Percentiles rank a stretch among this genome's conserved stretches.
phyloP scores from a whole-genome alignment of 352 stramenopile genomes.

The Phytopythium oedochilum region DNA sequence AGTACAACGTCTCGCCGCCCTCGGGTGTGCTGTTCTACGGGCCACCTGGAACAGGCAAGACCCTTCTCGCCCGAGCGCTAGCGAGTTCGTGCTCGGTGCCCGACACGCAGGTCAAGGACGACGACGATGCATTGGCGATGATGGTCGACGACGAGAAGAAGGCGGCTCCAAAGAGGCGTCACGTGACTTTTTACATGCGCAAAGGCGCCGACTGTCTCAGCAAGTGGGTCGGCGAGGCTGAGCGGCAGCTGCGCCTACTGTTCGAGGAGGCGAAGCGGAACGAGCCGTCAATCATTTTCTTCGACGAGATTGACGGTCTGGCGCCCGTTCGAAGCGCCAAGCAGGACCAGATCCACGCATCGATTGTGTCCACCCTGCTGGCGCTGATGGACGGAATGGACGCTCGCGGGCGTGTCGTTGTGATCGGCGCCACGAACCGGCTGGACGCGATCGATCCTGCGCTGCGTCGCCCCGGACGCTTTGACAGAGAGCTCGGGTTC shows the following conservation, averaged over 20 bases:
- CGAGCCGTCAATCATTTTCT: conserved; percentile 94
- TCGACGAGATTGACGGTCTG: conserved; percentile 93
- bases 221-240: conserved; percentile 92
- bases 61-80: conserved; percentile 82
- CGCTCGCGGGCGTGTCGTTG: conserved; percentile 88
- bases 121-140: neutral
- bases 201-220: conserved; percentile 90
- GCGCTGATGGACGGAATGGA: conserved; percentile 92
- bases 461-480: conserved; percentile 91
- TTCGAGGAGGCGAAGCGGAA: conserved; percentile 90
- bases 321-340: conserved; percentile 90
- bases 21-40: conserved; percentile 89
- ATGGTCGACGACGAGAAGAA: conserved; percentile 5
- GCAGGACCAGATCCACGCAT: conserved; percentile 93
- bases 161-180: conserved; percentile 23
- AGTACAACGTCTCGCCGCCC: conserved; percentile 82
- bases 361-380: conserved; percentile 91
- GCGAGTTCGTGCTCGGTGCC: conserved; percentile 79
- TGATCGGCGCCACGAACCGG: conserved; percentile 99
- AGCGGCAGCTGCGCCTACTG: conserved; percentile 86
- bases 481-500: conserved; percentile 91
- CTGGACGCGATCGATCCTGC: conserved; percentile 94
- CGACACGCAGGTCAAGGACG: neutral
- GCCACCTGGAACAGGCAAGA: conserved; percentile 92
- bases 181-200: conserved; percentile 93